These are phyloP conservation scores for Podila epicladia DNA, from an alignment of 192 early-diverging fungal genomes.

Conservation along the genomic window DNA sequence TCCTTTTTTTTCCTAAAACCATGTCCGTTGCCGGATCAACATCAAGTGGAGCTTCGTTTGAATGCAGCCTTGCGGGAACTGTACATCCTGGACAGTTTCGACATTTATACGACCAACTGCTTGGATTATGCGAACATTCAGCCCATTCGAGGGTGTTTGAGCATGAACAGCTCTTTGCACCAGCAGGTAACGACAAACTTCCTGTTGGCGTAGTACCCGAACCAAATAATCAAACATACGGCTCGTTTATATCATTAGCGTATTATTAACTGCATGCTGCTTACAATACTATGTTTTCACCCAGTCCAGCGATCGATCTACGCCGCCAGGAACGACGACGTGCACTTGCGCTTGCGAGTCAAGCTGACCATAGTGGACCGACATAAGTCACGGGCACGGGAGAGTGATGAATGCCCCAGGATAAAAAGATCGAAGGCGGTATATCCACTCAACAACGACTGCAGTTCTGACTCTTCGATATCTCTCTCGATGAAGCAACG, in stretches of 20 bases:
- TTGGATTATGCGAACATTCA: constrained; percentile 44
- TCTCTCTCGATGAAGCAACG: too few species aligned
- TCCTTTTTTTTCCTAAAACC: not conserved
- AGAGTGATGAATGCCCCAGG: not conserved
- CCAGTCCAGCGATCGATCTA: constrained; percentile 41
- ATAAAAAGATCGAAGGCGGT: not conserved
- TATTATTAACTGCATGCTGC: too few species aligned
- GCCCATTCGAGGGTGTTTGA: constrained; percentile 47
- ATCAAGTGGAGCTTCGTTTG: constrained; percentile 44
- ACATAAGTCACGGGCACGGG: not conserved
- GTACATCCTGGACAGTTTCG: constrained; percentile 40
- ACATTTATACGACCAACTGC: constrained; percentile 40
- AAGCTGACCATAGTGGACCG: constrained; percentile 30
- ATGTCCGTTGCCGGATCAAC: constrained; percentile 44
- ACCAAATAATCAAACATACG: too few species aligned
- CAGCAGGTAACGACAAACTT: constrained; percentile 20
- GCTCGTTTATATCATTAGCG: too few species aligned
- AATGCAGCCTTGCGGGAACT: constrained; percentile 41
- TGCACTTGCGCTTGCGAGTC: constrained; percentile 33
- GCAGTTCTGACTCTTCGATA: not conserved
- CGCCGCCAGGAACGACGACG: constrained; percentile 46
- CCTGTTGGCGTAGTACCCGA: not conserved
- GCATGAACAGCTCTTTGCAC: constrained; percentile 38
- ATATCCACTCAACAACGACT: not conserved
- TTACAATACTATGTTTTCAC: too few species aligned